phyloP scores from a whole-genome alignment of 108 stramenopile species.

The Chaetoceros tenuissimus region DNA sequence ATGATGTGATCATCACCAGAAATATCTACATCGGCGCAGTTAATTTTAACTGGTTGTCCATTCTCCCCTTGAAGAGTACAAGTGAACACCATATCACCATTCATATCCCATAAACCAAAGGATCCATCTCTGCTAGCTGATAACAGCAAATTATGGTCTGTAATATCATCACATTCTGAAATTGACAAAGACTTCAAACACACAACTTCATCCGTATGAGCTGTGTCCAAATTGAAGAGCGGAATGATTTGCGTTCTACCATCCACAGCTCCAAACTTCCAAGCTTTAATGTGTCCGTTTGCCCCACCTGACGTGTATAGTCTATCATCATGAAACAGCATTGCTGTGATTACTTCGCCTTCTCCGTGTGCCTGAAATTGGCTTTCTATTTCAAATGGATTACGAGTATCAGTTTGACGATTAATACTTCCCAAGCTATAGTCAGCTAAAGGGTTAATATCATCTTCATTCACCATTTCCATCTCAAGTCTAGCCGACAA shows the following conservation, averaged over 20 bases:
- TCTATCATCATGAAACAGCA: slow-evolving; percentile 26
- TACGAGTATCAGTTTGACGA: too few species aligned
- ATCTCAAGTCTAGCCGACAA: neutral
- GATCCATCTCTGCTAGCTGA: slow-evolving; percentile 41
- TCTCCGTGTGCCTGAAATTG: neutral
- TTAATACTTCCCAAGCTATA: too few species aligned
- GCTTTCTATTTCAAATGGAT: neutral
- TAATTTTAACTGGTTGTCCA: slow-evolving; percentile 6
- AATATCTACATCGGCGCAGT: slow-evolving; percentile 41
- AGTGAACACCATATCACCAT: slow-evolving; percentile 30
- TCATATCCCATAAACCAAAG: slow-evolving; percentile 44
- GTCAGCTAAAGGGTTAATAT: too few species aligned
- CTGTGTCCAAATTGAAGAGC: slow-evolving; percentile 10
- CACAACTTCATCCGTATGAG: slow-evolving; percentile 28
- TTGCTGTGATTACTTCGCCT: slow-evolving; percentile 15
- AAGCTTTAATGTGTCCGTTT: slow-evolving; percentile 23
- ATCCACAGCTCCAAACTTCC: slow-evolving; percentile 10
- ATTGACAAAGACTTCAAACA: slow-evolving; percentile 22
- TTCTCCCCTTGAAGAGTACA: slow-evolving; percentile 16
- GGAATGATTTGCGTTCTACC: neutral
- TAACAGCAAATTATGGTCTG: slow-evolving; percentile 32
- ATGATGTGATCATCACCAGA: slow-evolving; percentile 21
- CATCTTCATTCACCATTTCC: slow-evolving; percentile 1
- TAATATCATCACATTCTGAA: slow-evolving; percentile 1
- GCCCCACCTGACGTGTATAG: slow-evolving; percentile 23